Evolutionary conservation across 257 asterid species (phyloP).

Genomic region (Eustoma russellianum): DNA sequence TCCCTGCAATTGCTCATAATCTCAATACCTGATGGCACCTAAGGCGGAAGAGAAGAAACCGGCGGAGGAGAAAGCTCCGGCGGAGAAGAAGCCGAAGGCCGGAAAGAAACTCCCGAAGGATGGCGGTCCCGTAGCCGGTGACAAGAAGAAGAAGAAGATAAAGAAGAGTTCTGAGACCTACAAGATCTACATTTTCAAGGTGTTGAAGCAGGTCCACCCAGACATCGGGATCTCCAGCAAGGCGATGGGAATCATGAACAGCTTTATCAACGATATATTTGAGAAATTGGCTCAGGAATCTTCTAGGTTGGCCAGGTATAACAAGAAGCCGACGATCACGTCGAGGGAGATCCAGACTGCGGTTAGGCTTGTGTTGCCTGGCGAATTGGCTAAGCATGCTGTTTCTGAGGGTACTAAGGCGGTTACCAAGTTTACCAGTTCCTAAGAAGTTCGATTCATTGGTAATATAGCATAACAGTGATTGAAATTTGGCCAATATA

Average conservation of each 20-base stretch:
- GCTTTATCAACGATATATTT: slow-evolving; percentile 38
- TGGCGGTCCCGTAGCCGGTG: slow-evolving; percentile 27
- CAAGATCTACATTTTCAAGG: slow-evolving; percentile 72
- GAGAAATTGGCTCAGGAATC: slow-evolving; percentile 55
- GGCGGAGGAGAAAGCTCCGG: slow-evolving; percentile 21
- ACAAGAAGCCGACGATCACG: slow-evolving; percentile 59
- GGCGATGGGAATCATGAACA: slow-evolving; percentile 69
- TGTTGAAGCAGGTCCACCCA: slow-evolving; percentile 54
- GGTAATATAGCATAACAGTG: too few species aligned
- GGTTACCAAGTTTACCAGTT: slow-evolving; percentile 51
- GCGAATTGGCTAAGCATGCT: slow-evolving; percentile 52
- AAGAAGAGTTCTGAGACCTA: slow-evolving; percentile 54
- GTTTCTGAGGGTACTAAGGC: slow-evolving; percentile 58
- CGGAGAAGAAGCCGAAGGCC: slow-evolving; percentile 53
- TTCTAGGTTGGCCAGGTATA: slow-evolving; percentile 40
- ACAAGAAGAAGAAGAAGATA: slow-evolving; percentile 52
- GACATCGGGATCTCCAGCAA: slow-evolving; percentile 59
- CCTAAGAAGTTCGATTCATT: slow-evolving; percentile 7
- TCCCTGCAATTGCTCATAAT: not conserved
- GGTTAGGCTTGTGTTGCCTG: slow-evolving; percentile 47
- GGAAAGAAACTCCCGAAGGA: slow-evolving; percentile 54
- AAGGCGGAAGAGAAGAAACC: slow-evolving; percentile 40
- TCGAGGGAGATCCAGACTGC: slow-evolving; percentile 62
- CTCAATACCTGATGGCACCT: slow-evolving; percentile 35
- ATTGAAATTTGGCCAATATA: too few species aligned